Evolutionary conservation across 2,329 filamentous ascomycete genomes (phyloP).

Genomic region (Calcarisporium arbuscula): DNA sequence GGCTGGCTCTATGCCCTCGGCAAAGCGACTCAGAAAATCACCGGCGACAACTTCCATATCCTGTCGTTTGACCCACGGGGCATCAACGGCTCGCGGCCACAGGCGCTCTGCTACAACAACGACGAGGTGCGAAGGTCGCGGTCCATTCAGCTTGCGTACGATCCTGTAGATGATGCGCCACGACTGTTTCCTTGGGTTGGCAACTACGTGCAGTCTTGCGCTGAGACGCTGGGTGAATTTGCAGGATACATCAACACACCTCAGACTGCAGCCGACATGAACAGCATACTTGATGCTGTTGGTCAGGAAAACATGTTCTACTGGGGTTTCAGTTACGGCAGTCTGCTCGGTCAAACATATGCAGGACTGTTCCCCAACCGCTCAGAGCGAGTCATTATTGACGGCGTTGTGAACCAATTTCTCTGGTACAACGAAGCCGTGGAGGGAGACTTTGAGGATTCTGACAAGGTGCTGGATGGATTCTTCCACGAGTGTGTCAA

Average conservation of each 20-base stretch:
- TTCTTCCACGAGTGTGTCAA: conserved; percentile 27
- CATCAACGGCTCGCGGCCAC: conserved; percentile 22
- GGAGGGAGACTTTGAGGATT: conserved; percentile 20
- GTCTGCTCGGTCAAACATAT: conserved; percentile 32
- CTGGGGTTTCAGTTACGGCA: conserved; percentile 39
- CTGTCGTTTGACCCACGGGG: conserved; percentile 42
- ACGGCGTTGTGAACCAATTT: conserved; percentile 26
- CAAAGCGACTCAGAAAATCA: conserved; percentile 24
- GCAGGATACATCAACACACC: conserved; percentile 40
- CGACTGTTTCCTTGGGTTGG: too few relatives aligned
- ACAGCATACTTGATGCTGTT: conserved; percentile 36
- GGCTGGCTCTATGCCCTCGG: conserved; percentile 28
- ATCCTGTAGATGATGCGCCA: too few relatives aligned
- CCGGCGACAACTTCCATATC: conserved; percentile 38
- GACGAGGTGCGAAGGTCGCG: conserved; percentile 22
- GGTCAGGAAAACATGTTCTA: conserved; percentile 26
- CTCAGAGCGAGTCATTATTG: conserved; percentile 25
- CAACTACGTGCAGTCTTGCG: conserved; percentile 32
- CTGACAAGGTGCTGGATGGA: conserved; percentile 21
- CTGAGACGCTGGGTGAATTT: conserved; percentile 37
- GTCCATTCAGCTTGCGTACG: conserved; percentile 8
- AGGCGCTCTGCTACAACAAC: conserved; percentile 33
- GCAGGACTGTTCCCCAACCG: conserved; percentile 28
- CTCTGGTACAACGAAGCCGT: conserved; percentile 22
- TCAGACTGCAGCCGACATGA: conserved; percentile 45